Evolutionary conservation across 768 basidiomycete species (phyloP), one percentile per base, ranked within the genome.

Genomic region (Hortiboletus campestris): DNA sequence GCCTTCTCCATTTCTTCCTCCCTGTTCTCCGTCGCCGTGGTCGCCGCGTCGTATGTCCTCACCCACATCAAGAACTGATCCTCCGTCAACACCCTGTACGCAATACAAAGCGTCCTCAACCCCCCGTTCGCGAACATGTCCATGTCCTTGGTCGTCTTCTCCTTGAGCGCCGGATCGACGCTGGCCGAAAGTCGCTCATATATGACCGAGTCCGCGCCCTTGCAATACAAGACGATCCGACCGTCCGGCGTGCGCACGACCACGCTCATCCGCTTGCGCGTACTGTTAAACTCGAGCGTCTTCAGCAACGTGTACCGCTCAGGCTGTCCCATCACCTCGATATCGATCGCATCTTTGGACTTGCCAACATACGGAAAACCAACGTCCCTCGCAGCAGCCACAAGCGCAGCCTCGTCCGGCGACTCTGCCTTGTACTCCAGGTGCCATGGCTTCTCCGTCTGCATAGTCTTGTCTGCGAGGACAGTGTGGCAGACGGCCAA

Each of bases 161-260:
- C 85, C 76, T 91, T 91, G 60, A 97, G 64, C 40, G 59, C 75
- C 2, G 78, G 76, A 64, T 96, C 91, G 65, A 91, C 91, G 60
- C 89, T 82, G 45, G 77, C 73, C n/a, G 83, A 80, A 3, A 98
- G 80, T 12, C 95, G 84, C 61, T 86, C 85, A 66, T 95, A 96
- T 63, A 98, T 89, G 64, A 98, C 94, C 61, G 85, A 89, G 72
- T 98, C 96, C 14, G 96, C 96, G n/a, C 96, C 96, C 73, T 98
- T 98, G 81, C 88, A 90, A 68, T 94, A 96, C 55, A 98, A 74
- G 28, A 94, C 76, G 57, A 97, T 75, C 63, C 79, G 77, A 17
- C 93, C 92, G 53, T 93, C 89, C 0, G 96, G 91, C 49, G 82
- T 81, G 28, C 96, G 89, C 42, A 93, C 84, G 56, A 98, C 75